A percentile compares a stretch with the other conserved stretches of the same genome.
Evolutionary conservation across 805 yeast species (phyloP).

Genomic region (Metschnikowia shivogae): DNA sequence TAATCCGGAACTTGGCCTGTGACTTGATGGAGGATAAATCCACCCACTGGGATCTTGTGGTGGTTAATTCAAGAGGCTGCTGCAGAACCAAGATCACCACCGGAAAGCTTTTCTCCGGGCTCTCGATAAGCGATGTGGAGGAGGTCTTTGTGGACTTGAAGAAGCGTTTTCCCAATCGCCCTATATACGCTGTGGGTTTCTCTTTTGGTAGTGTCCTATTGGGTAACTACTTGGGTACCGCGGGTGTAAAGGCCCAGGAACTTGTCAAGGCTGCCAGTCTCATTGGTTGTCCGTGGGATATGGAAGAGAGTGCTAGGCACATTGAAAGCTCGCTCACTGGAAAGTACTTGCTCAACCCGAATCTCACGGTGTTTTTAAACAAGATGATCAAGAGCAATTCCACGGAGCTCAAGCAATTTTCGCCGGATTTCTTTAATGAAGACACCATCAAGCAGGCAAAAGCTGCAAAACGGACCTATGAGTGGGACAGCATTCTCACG

Average conservation of each 20-base stretch:
- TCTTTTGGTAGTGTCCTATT: slow-evolving; percentile 76
- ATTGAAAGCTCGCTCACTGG: slow-evolving; percentile 39
- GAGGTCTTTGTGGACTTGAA: slow-evolving; percentile 50
- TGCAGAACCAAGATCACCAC: slow-evolving; percentile 64
- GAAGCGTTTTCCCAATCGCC: slow-evolving; percentile 50
- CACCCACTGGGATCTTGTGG: slow-evolving; percentile 58
- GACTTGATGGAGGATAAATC: slow-evolving; percentile 22
- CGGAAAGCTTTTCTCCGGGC: slow-evolving; percentile 65
- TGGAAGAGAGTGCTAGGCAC: slow-evolving; percentile 44
- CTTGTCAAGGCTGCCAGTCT: slow-evolving; percentile 46
- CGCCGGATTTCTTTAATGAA: slow-evolving; percentile 26
- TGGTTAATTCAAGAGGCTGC: slow-evolving; percentile 74
- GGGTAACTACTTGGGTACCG: slow-evolving; percentile 69
- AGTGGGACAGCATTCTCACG: slow-evolving; percentile 66
- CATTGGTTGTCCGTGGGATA: slow-evolving; percentile 74
- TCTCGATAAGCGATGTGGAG: slow-evolving; percentile 67
- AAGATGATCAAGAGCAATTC: slow-evolving; percentile 32
- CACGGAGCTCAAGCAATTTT: slow-evolving; percentile 27
- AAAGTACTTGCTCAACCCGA: slow-evolving; percentile 30
- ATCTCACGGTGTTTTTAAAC: slow-evolving; percentile 28
- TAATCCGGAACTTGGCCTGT: slow-evolving; percentile 57
- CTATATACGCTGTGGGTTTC: slow-evolving; percentile 70
- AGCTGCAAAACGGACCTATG: slow-evolving; percentile 34
- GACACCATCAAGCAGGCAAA: slow-evolving; percentile 48
- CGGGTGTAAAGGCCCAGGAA: slow-evolving; percentile 32